A percentile compares a stretch with the other conserved stretches of the same genome.
Evolutionary conservation across 2,329 filamentous ascomycete species (phyloP).

Genomic region (Pseudocercospora ulei): DNA sequence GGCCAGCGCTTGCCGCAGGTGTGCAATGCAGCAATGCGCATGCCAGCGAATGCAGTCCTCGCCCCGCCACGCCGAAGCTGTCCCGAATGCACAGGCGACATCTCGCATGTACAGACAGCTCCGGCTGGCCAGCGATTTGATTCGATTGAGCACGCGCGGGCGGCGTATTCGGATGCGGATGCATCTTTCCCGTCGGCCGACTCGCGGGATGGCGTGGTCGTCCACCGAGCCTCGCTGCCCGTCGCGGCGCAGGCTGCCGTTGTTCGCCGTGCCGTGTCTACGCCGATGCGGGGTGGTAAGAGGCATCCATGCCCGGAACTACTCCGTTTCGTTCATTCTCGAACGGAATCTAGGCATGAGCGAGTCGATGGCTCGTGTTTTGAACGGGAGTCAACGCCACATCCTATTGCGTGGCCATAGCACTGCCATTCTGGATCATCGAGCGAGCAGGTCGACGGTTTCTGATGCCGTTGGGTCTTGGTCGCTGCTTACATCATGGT

Average conservation of each 20-base stretch:
- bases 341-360: constrained; percentile 16
- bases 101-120: constrained; percentile 21
- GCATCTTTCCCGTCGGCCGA: constrained; percentile 10
- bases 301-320: constrained; percentile 16
- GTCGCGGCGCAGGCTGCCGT: background rate
- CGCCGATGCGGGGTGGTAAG: constrained; percentile 6
- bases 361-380: constrained; percentile 14
- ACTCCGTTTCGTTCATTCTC: constrained; percentile 16
- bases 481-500: constrained; percentile 15
- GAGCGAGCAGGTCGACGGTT: constrained; percentile 14
- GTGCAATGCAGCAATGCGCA: constrained; percentile 26
- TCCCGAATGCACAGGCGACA: constrained; percentile 25
- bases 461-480: constrained; percentile 13
- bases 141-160: too few relatives aligned
- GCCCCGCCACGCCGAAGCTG: too few relatives aligned
- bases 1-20: constrained; percentile 27
- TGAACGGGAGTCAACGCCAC: constrained; percentile 17
- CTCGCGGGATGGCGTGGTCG: constrained; percentile 1
- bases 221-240: background rate
- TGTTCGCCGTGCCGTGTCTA: constrained; percentile 8
- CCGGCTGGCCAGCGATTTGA: too few relatives aligned
- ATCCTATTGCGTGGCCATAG: constrained; percentile 14
- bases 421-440: constrained; percentile 18
- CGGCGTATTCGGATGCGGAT: too few relatives aligned
- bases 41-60: constrained; percentile 27